A percentile compares a stretch with the other conserved stretches of the same genome.
Evolutionary conservation across 306 rosid species (phyloP).

Genomic region (Cicer chorassanicum): DNA sequence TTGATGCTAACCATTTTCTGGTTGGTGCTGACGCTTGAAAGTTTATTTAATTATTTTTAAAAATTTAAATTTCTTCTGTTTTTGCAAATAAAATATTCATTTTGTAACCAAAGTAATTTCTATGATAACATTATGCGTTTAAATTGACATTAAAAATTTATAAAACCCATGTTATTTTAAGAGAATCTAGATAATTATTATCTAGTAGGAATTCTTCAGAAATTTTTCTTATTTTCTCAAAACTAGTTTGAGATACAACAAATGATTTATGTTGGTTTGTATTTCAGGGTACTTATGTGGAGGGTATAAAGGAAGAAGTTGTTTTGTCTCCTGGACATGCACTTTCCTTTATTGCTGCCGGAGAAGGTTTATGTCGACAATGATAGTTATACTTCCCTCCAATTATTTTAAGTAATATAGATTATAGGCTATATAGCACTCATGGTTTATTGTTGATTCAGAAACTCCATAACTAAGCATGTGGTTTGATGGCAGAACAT

Average conservation of each 20-base stretch:
- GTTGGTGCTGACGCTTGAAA: constrained; percentile 27
- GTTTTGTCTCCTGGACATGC: constrained; percentile 98
- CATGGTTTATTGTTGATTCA: constrained; percentile 24
- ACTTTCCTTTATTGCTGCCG: constrained; percentile 96
- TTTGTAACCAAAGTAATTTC: neutral
- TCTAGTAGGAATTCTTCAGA: constrained; percentile 27
- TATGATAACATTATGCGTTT: neutral
- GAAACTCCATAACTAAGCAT: constrained; percentile 31
- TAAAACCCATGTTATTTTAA: constrained; percentile 10
- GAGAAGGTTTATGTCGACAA: constrained; percentile 70
- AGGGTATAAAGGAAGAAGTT: constrained; percentile 99
- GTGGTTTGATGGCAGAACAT: constrained; percentile 74
- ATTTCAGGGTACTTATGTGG: constrained; percentile 96
- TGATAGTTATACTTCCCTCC: constrained; percentile 30
- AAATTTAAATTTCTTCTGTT: neutral
- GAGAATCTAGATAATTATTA: constrained; percentile 17
- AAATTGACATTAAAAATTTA: constrained; percentile 2
- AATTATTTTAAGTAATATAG: constrained; percentile 13
- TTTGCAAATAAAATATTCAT: constrained; percentile 12
- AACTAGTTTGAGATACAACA: constrained; percentile 29
- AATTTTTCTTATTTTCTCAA: neutral
- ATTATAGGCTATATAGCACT: constrained; percentile 25
- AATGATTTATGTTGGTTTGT: constrained; percentile 31
- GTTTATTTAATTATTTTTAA: constrained; percentile 1
- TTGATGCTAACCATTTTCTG: neutral